Evolutionary conservation across 2,329 filamentous ascomycete species (phyloP).

Genomic region (Fonsecaea nubica): DNA sequence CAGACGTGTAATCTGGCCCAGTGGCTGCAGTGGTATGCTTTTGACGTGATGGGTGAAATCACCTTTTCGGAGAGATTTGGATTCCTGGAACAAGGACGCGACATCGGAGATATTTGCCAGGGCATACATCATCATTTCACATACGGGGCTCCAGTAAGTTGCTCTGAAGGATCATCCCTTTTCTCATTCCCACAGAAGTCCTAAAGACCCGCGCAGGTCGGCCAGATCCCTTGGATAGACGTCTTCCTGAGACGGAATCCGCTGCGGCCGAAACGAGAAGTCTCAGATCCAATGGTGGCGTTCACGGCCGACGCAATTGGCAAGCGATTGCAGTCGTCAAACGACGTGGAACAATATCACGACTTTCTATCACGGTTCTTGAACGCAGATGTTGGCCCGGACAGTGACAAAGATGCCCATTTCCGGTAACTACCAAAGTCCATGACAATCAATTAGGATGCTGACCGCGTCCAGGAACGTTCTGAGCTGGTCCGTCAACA

Average conservation of each 20-base stretch:
- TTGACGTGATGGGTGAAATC: conserved; percentile 45
- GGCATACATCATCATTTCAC: conserved; percentile 48
- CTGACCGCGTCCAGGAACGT: not conserved
- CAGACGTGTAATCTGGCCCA: conserved; percentile 37
- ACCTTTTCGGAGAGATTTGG: conserved; percentile 46
- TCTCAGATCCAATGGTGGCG: conserved; percentile 10
- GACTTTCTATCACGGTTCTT: not conserved
- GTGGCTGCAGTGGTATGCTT: conserved; percentile 50
- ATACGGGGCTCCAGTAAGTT: conserved; percentile 25
- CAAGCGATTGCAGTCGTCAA: not conserved
- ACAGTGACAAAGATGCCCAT: conserved; percentile 7
- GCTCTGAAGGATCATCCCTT: no score
- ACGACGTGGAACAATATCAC: not conserved
- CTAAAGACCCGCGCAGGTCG: not conserved
- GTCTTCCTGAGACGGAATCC: conserved; percentile 44
- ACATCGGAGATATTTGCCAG: conserved; percentile 50
- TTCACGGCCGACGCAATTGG: conserved; percentile 9
- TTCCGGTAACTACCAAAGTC: not conserved
- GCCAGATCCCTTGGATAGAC: conserved; percentile 50
- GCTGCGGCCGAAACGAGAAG: conserved; percentile 42
- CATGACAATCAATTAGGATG: not conserved
- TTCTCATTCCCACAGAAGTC: no score
- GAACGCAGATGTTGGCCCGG: conserved; percentile 3
- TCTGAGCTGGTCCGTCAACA: conserved; percentile 19
- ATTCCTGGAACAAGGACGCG: conserved; percentile 42